Base-by-base conservation (phyloP, 2,329 filamentous ascomycete genomes). In the Xylaria digitata region DNA sequence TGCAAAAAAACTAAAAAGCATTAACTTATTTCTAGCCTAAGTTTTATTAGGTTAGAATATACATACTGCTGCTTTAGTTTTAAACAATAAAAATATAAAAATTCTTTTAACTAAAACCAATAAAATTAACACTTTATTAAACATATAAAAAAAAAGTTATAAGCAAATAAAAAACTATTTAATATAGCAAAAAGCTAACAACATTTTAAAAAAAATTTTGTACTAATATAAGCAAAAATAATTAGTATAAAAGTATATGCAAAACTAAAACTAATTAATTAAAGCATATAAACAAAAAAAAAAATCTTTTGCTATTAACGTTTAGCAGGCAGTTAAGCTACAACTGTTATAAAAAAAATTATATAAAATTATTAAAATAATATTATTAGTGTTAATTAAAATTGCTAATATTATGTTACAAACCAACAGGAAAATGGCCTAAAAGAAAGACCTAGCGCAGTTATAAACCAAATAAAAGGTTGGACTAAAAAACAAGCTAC, bases 231-330 rank as follows among this genome's bases (percentile, higher is more conserved):
- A 17, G 17, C 5, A 3, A 15, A 17, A 15, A 5, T 4, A 52
- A n/a, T 34, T 34, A 8, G 15, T 52, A 34, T 52, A 34, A 52
- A 34, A 52, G 34, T 52, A 52, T 52, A 52, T 52, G n/a, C 1
- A 34, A 7, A 19, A 52, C 9, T 13, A 34, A 17, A 52, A 52
- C n/a, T 6, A 32, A 6, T n/a, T 34, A 34, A 52, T 52, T 26
- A 52, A 34, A 34, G 3, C 2, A n/a, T n/a, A n/a, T n/a, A n/a
- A n/a, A n/a, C n/a, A 32, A 34, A 52, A 8, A 34, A 34, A n/a
- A 13, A 52, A 52, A n/a, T 1, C 9, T 6, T 8, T 32, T 15
- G 2, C 6, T 2, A 7, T 26, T 7, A 34, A 52, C 17, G 1
- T 11, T 19, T 7, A 6, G 5, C 9, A 52, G 1, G 15, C 26